These are phyloP conservation scores for Sequoiadendron giganteum DNA, from an alignment of 75 land plant species.

Conservation along the genomic window DNA sequence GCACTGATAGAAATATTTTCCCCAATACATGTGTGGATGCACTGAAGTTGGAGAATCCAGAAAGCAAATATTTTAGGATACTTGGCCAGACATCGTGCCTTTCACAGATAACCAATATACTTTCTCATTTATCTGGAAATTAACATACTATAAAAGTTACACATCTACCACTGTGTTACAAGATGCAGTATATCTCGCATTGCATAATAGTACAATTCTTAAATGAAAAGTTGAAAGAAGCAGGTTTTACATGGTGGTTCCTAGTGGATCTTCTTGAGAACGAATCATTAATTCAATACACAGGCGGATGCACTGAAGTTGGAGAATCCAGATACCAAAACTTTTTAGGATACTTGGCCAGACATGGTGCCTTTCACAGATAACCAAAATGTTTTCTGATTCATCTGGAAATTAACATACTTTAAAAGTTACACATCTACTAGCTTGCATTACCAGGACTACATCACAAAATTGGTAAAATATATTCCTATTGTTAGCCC, in stretches of 20 bases:
- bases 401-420: not conserved
- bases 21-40: not conserved
- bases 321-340: not conserved
- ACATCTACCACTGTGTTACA: not conserved
- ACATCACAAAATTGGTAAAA: not conserved
- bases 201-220: not conserved
- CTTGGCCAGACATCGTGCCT: not conserved
- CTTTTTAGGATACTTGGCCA: not conserved
- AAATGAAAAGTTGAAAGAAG: not conserved
- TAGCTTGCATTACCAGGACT: not conserved
- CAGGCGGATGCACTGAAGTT: not conserved
- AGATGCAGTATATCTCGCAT: not conserved
- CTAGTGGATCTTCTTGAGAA: not conserved
- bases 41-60: not conserved
- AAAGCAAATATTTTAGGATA: not conserved
- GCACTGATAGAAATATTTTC: not conserved
- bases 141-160: not conserved
- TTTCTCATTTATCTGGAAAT: not conserved
- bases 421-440: not conserved
- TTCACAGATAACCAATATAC: not conserved
- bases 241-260: not conserved
- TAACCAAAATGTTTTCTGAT: not conserved
- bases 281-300: not conserved
- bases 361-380: not conserved
- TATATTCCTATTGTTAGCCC: too few species aligned